Evolutionary conservation across 2,329 filamentous ascomycete genomes (phyloP).

Genomic region (Talaromyces albobiverticillius): DNA sequence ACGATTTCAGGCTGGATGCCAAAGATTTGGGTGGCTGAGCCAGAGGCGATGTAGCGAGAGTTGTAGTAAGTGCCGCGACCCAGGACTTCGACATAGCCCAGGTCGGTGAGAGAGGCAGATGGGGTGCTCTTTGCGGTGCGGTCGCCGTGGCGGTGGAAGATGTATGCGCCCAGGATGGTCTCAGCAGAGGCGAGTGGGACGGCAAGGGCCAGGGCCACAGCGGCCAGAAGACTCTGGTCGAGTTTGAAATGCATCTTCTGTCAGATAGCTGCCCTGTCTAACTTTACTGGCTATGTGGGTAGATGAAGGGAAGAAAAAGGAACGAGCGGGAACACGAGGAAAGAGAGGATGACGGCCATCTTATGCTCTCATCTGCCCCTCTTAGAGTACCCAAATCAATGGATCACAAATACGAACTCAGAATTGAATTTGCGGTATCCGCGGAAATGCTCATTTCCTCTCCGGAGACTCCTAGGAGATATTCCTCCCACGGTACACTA

Average conservation of each 20-base stretch:
- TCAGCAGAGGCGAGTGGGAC: constrained; percentile 44
- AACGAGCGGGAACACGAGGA: no score
- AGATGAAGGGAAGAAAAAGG: no score
- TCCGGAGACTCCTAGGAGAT: no score
- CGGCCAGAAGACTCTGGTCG: constrained; percentile 5
- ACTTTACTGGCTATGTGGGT: no score
- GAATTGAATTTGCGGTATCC: no score
- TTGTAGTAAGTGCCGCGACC: constrained; percentile 73
- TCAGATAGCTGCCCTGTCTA: no score
- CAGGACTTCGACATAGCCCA: constrained; percentile 75
- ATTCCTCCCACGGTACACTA: no score
- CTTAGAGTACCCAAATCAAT: no score
- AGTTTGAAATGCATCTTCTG: neutral
- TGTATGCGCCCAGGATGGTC: constrained; percentile 75
- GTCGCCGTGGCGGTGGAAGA: constrained; percentile 89
- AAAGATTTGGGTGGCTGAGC: constrained; percentile 59
- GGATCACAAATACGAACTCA: no score
- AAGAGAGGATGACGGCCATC: no score
- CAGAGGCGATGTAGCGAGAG: constrained; percentile 66
- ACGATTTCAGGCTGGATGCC: constrained; percentile 66
- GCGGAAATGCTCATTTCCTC: no score
- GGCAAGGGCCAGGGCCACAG: constrained; percentile 6
- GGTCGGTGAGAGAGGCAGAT: constrained; percentile 70
- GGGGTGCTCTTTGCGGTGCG: constrained; percentile 73
- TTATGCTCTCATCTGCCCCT: no score